Conservation (phyloP, 805 yeast species). For the Kazachstania bromeliacearum region DNA sequence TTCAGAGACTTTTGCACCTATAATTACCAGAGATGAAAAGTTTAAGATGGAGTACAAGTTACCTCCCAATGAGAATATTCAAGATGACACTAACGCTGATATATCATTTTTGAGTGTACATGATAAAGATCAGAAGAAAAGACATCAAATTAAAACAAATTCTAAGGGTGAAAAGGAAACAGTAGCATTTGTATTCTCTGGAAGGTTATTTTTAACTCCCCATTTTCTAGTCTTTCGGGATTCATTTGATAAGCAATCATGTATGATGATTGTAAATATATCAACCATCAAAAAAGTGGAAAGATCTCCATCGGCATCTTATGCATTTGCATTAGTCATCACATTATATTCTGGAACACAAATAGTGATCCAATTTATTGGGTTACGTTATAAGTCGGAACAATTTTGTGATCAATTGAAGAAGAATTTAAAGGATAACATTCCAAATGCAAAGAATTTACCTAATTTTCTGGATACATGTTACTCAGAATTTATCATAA, state of each 20-base stretch:
- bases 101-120: conserved; percentile 30
- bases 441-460: conserved; percentile 51
- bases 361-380: conserved; percentile 64
- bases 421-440: conserved; percentile 49
- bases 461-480: conserved; percentile 59
- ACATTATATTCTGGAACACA: conserved; percentile 56
- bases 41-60: conserved; percentile 59
- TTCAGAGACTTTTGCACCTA: conserved; percentile 26
- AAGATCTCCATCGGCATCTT: conserved; percentile 65
- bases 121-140: conserved; percentile 10
- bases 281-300: conserved; percentile 79
- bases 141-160: not conserved
- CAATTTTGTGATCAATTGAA: conserved; percentile 64
- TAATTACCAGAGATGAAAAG: conserved; percentile 57
- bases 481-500: conserved; percentile 78
- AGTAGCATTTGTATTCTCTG: conserved; percentile 37
- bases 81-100: conserved; percentile 64
- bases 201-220: conserved; percentile 63
- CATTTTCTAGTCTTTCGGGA: conserved; percentile 71
- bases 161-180: not conserved
- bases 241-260: conserved; percentile 55
- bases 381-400: conserved; percentile 70
- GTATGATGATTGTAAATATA: conserved; percentile 62
- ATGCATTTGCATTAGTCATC: conserved; percentile 69
- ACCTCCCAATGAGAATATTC: conserved; percentile 59